phyloP scores from a whole-genome alignment of 208 protist genomes.

The Leptomonas pyrrhocoris region DNA sequence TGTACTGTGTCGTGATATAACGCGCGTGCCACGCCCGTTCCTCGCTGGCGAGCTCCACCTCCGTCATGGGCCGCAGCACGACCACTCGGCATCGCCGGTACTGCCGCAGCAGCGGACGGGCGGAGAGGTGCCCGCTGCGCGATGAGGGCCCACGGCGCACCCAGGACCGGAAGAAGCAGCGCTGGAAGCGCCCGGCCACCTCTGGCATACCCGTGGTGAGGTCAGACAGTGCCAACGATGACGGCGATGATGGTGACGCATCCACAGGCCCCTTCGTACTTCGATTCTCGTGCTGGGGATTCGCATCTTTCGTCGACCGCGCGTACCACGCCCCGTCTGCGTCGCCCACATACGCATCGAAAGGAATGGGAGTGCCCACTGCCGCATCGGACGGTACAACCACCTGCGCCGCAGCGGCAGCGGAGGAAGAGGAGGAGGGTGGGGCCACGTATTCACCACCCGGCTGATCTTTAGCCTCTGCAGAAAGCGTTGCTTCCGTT shows the following conservation, averaged over 20 bases:
- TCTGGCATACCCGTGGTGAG: conserved; percentile 39
- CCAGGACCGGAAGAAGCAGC: conserved; percentile 59
- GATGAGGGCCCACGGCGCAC: conserved; percentile 26
- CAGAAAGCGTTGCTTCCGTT: background rate
- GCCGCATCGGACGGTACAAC: conserved; percentile 25
- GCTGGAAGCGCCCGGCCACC: conserved; percentile 74
- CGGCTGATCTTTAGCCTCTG: too few relatives aligned
- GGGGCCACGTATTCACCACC: too few relatives aligned
- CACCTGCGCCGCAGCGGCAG: background rate
- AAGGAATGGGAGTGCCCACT: conserved; percentile 49
- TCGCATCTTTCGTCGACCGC: background rate
- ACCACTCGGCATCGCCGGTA: conserved; percentile 56
- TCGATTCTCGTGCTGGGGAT: background rate
- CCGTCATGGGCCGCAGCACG: conserved; percentile 54
- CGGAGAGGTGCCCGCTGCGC: conserved; percentile 45
- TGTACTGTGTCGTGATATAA: conserved; percentile 25
- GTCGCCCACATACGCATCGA: conserved; percentile 25
- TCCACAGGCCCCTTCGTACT: background rate
- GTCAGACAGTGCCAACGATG: background rate
- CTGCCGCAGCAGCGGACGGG: conserved; percentile 37
- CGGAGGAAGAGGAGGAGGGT: too few relatives aligned
- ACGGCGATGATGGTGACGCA: background rate
- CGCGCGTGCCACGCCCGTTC: conserved; percentile 54
- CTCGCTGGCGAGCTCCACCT: conserved; percentile 34
- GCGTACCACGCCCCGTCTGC: conserved; percentile 16